phyloP scores from a whole-genome alignment of 345 rosid species.

The Dipteronia dyeriana region DNA sequence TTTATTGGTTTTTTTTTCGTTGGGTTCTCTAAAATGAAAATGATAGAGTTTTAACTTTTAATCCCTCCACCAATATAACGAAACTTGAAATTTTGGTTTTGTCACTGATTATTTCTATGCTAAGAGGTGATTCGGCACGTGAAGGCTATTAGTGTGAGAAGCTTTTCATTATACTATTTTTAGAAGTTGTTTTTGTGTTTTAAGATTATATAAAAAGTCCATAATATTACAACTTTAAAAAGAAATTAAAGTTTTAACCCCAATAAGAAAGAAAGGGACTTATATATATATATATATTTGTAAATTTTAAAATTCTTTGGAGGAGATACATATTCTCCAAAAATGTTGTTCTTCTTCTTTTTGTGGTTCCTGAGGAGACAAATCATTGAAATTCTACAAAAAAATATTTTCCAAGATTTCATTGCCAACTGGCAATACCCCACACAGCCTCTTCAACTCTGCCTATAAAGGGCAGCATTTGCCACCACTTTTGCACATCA shows the following conservation, averaged over 20 bases:
- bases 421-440: constrained; percentile 49
- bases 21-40: too few relatives aligned
- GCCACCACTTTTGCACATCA: constrained; percentile 54
- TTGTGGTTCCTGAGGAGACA: constrained; percentile 60
- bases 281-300: neutral
- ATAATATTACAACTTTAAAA: constrained; percentile 2
- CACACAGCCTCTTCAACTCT: constrained; percentile 21
- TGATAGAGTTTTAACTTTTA: too few relatives aligned
- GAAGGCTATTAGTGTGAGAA: constrained; percentile 7
- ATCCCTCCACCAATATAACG: too few relatives aligned
- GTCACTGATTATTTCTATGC: too few relatives aligned
- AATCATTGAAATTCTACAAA: constrained; percentile 51
- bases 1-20: too few relatives aligned
- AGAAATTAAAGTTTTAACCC: neutral
- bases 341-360: constrained; percentile 20
- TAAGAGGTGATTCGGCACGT: neutral
- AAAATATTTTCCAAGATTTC: constrained; percentile 36
- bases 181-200: constrained; percentile 6
- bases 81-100: too few relatives aligned
- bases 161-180: neutral
- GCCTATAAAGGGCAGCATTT: constrained; percentile 66
- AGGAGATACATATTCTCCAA: constrained; percentile 46
- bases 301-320: neutral
- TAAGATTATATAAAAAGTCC: neutral
- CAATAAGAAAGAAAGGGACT: neutral